phyloP scores from a whole-genome alignment of 345 rosid species.

The Populus alba region DNA sequence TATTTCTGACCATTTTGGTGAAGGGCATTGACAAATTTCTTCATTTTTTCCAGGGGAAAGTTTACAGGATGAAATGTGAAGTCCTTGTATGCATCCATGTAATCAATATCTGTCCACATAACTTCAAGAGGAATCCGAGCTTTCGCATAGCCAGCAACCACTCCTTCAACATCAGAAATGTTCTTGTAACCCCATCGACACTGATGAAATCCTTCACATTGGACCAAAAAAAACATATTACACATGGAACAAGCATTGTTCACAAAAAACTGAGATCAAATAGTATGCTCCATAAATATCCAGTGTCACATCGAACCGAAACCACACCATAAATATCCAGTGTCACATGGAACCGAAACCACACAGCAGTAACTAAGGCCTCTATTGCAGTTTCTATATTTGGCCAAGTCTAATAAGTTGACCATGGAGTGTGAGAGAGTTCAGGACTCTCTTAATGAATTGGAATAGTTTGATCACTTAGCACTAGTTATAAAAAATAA shows the following conservation, averaged over 20 bases:
- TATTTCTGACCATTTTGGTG: slow-evolving; percentile 66
- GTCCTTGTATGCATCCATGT: slow-evolving; percentile 70
- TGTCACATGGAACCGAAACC: too few species aligned
- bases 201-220: slow-evolving; percentile 60
- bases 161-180: slow-evolving; percentile 52
- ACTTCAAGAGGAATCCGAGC: slow-evolving; percentile 72
- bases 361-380: too few species aligned
- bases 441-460: too few species aligned
- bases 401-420: too few species aligned
- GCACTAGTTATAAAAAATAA: too few species aligned
- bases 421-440: too few species aligned
- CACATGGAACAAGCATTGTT: neutral
- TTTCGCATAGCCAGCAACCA: slow-evolving; percentile 63
- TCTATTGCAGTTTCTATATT: too few species aligned
- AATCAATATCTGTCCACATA: slow-evolving; percentile 79
- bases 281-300: neutral
- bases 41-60: slow-evolving; percentile 52
- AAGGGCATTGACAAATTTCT: slow-evolving; percentile 38
- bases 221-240: neutral
- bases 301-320: too few species aligned
- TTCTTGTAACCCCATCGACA: slow-evolving; percentile 66
- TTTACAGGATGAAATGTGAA: slow-evolving; percentile 69
- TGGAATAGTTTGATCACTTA: too few species aligned
- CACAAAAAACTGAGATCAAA: neutral
- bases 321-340: neutral